These are phyloP conservation scores for Clonostachys sp. DNA, from an alignment of 2,329 filamentous ascomycete genomes.

Conservation along the genomic window DNA sequence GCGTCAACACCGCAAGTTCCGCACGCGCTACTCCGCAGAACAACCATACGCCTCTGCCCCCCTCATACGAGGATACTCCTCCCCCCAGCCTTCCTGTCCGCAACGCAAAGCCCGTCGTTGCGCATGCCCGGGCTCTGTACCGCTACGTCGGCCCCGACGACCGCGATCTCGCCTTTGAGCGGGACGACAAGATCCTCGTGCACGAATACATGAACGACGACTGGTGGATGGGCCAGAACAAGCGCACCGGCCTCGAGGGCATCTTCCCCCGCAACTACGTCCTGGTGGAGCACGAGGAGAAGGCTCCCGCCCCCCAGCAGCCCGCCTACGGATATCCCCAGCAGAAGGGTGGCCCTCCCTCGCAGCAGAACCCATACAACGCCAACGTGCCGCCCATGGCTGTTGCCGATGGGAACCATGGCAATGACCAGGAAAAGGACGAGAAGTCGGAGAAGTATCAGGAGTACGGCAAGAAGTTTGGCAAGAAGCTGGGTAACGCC, in stretches of 20 bases:
- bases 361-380: conserved; percentile 59
- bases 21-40: conserved; percentile 23
- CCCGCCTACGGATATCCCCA: conserved; percentile 32
- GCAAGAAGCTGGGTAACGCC: conserved; percentile 78
- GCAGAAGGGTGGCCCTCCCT: conserved; percentile 32
- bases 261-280: conserved; percentile 97
- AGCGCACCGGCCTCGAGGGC: conserved; percentile 77
- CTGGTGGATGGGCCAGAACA: conserved; percentile 92
- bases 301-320: conserved; percentile 27
- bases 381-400: conserved; percentile 70
- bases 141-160: conserved; percentile 74
- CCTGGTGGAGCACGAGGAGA: conserved; percentile 60
- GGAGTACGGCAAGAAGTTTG: conserved; percentile 87
- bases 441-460: conserved; percentile 57
- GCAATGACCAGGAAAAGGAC: conserved; percentile 32
- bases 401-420: conserved; percentile 54
- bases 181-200: conserved; percentile 76
- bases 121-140: conserved; percentile 77
- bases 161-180: conserved; percentile 76
- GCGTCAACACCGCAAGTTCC: conserved; percentile 22
- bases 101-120: conserved; percentile 53
- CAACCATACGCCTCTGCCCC: conserved; percentile 34
- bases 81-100: conserved; percentile 34
- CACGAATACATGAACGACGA: conserved; percentile 93
- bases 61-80: conserved; percentile 45